Evolutionary conservation across 768 basidiomycete genomes (phyloP).

Genomic region (Omphalotus guepiniiformis): DNA sequence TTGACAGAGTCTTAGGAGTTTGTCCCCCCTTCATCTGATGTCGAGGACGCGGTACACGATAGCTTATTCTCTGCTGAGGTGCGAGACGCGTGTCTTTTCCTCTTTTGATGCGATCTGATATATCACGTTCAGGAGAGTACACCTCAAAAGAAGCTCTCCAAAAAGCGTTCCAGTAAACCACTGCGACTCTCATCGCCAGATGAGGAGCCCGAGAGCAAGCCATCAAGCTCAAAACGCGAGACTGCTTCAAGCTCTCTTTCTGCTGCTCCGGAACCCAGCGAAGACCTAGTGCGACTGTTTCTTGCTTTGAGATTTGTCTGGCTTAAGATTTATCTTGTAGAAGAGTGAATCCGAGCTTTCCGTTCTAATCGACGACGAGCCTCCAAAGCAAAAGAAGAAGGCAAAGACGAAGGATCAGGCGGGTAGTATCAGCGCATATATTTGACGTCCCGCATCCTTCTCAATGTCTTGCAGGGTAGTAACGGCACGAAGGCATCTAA

Average conservation of each 20-base stretch:
- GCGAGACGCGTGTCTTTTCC: neutral
- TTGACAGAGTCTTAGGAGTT: constrained; percentile 23
- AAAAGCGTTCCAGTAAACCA: neutral
- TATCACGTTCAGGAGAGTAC: neutral
- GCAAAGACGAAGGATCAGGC: constrained; percentile 34
- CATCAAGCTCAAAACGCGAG: neutral
- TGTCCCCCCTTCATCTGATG: constrained; percentile 35
- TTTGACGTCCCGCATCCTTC: neutral
- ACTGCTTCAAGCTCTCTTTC: constrained; percentile 1
- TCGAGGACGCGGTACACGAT: constrained; percentile 15
- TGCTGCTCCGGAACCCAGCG: constrained; percentile 2
- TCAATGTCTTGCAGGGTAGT: constrained; percentile 14
- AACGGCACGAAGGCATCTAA: constrained; percentile 25
- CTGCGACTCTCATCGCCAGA: neutral
- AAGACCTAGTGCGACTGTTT: neutral
- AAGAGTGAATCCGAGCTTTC: constrained; percentile 61
- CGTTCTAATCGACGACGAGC: constrained; percentile 52
- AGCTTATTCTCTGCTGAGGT: constrained; percentile 3
- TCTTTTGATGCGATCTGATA: neutral
- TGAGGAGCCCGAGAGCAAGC: constrained; percentile 3
- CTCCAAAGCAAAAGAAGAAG: constrained; percentile 41
- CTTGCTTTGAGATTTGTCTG: neutral
- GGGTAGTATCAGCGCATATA: neutral
- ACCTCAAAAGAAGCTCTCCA: neutral
- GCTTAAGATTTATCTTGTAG: constrained; percentile 8